These are phyloP conservation scores for Penicillium sp. DNA, from an alignment of 2,329 filamentous ascomycete genomes.

Conservation along the genomic window DNA sequence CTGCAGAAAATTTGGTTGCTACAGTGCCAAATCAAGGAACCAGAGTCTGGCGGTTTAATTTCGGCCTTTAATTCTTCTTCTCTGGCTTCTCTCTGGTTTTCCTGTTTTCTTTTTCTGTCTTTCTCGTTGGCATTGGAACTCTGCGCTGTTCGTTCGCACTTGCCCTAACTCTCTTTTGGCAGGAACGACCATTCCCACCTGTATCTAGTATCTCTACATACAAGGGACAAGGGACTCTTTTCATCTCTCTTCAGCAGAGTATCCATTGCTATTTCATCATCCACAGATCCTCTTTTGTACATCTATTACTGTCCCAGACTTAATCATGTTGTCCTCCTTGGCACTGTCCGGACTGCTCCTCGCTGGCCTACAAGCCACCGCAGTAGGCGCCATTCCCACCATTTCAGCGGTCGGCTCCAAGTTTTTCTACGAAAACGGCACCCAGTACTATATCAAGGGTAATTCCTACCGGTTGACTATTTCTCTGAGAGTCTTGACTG, in stretches of 20 bases:
- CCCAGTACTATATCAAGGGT: conserved; percentile 84
- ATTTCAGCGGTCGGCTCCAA: conserved; percentile 69
- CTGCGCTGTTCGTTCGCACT: not conserved
- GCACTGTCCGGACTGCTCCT: conserved; percentile 21
- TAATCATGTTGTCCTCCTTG: conserved; percentile 24
- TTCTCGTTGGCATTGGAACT: not conserved
- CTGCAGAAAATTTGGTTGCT: conserved; percentile 8
- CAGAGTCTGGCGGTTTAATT: not conserved
- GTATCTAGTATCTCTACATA: not conserved
- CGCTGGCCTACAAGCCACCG: conserved; percentile 27
- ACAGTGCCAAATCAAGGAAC: conserved; percentile 9
- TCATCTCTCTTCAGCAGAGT: not conserved
- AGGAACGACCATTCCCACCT: not conserved
- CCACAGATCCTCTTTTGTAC: not conserved
- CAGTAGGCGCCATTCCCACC: conserved; percentile 48
- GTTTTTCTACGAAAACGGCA: conserved; percentile 76
- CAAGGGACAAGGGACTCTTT: not conserved
- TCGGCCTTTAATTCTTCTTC: not conserved
- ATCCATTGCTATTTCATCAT: not conserved
- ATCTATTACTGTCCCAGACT: conserved; percentile 1
- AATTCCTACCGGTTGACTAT: conserved; percentile 20
- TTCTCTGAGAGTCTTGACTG: conserved; percentile 1
- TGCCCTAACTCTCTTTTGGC: not conserved
- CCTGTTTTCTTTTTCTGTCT: not conserved
- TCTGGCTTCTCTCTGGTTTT: too few relatives aligned